phyloP scores from a whole-genome alignment of 192 early-diverging fungal species.

The Linnemannia schmuckeri region DNA sequence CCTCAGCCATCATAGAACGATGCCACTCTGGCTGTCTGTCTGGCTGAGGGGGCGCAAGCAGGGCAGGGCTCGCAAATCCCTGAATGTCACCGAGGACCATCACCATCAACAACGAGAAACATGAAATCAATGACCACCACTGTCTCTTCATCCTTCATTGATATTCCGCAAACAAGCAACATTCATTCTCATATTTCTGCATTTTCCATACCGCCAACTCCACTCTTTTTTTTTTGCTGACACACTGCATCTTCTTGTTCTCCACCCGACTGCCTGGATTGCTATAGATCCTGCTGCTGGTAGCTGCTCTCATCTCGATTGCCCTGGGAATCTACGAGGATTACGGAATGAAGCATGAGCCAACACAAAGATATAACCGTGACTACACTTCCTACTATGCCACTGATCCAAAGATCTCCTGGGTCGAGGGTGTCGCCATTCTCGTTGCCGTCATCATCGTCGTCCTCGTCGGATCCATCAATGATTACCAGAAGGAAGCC shows the following conservation, averaged over 20 bases:
- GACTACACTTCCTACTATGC: constrained; percentile 59
- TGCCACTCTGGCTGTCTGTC: too few relatives aligned
- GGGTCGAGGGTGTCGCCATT: constrained; percentile 91
- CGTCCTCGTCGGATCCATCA: constrained; percentile 80
- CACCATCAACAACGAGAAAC: too few relatives aligned
- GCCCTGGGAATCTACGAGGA: constrained; percentile 88
- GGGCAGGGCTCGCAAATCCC: too few relatives aligned
- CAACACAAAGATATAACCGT: constrained; percentile 33
- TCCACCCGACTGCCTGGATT: not conserved
- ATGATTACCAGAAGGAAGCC: constrained; percentile 89
- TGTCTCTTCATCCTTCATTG: not conserved
- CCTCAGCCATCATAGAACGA: too few relatives aligned
- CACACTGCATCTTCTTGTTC: not conserved
- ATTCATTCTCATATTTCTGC: too few relatives aligned
- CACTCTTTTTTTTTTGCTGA: not conserved
- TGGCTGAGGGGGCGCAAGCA: too few relatives aligned
- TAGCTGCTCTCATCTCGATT: constrained; percentile 85
- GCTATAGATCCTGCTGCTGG: constrained; percentile 73
- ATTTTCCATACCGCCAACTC: not conserved
- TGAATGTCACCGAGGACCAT: too few relatives aligned
- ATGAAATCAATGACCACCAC: too few relatives aligned
- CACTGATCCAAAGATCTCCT: constrained; percentile 71
- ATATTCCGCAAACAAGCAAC: too few relatives aligned
- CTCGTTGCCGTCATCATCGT: constrained; percentile 86
- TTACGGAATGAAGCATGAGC: constrained; percentile 58